A percentile compares a stretch with the other conserved stretches of the same genome.
Conservation (phyloP, 371 early-diverging fungal species). For the Circinella minor region DNA sequence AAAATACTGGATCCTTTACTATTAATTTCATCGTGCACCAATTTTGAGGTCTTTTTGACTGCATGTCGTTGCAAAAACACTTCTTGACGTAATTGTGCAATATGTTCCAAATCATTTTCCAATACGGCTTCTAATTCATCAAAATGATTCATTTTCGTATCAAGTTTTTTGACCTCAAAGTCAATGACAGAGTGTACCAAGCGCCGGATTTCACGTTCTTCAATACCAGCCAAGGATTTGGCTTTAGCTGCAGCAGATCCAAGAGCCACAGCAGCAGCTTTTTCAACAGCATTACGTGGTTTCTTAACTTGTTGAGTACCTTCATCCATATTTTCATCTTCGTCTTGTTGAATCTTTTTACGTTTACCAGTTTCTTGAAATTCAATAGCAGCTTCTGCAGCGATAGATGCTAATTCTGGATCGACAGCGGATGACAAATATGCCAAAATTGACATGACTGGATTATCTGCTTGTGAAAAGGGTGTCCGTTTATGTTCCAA, state of each 20-base stretch:
- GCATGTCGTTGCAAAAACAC: constrained; percentile 80
- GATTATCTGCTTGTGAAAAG: constrained; percentile 92
- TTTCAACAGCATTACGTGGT: constrained; percentile 57
- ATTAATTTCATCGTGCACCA: constrained; percentile 56
- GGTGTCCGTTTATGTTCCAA: constrained; percentile 73
- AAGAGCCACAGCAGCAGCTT: constrained; percentile 67
- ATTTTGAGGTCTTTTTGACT: constrained; percentile 58
- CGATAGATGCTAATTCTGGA: constrained; percentile 86
- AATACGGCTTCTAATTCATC: constrained; percentile 88
- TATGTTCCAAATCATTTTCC: constrained; percentile 81
- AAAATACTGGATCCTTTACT: constrained; percentile 36
- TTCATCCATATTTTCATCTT: constrained; percentile 31
- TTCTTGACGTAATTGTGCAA: constrained; percentile 83
- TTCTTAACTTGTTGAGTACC: constrained; percentile 16
- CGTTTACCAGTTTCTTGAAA: constrained; percentile 37
- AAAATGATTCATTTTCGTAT: constrained; percentile 90
- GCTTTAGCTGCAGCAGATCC: constrained; percentile 76
- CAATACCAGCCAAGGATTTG: constrained; percentile 66
- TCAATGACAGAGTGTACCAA: constrained; percentile 84
- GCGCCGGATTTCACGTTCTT: constrained; percentile 82
- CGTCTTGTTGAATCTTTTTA: constrained; percentile 19
- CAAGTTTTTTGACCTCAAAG: constrained; percentile 84
- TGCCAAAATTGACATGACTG: constrained; percentile 94
- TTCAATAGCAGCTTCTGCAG: constrained; percentile 46
- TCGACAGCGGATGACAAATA: constrained; percentile 88